These are phyloP conservation scores for Astrothelium subdiscretum DNA, from an alignment of 495 filamentous ascomycete genomes.

Conservation along the genomic window DNA sequence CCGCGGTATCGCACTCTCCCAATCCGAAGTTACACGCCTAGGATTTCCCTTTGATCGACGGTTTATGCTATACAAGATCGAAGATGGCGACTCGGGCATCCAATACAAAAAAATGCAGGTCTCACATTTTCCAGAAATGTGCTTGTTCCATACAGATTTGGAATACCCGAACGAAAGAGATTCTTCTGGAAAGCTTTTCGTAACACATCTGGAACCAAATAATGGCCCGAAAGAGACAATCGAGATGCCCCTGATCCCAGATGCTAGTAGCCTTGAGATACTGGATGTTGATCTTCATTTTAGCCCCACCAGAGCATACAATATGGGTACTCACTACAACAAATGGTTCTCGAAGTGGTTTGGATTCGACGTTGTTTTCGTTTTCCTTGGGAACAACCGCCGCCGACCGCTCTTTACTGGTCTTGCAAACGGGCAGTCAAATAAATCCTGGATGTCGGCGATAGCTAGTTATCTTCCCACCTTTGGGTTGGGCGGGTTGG, in stretches of 20 bases:
- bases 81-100: background rate
- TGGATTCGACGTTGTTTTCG: slow-evolving; percentile 53
- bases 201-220: slow-evolving; percentile 41
- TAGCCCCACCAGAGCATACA: slow-evolving; percentile 52
- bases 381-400: slow-evolving; percentile 53
- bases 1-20: slow-evolving; percentile 46
- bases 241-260: slow-evolving; percentile 49
- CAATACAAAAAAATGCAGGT: slow-evolving; percentile 53
- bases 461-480: slow-evolving; percentile 30
- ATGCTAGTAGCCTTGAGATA: slow-evolving; percentile 35
- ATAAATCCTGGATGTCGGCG: slow-evolving; percentile 36
- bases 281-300: slow-evolving; percentile 50
- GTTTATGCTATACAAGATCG: slow-evolving; percentile 62
- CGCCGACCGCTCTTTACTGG: slow-evolving; percentile 49
- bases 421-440: slow-evolving; percentile 30
- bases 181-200: slow-evolving; percentile 34
- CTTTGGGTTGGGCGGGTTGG: slow-evolving; percentile 6
- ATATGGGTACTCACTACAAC: slow-evolving; percentile 55
- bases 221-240: slow-evolving; percentile 28
- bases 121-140: slow-evolving; percentile 48
- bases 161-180: slow-evolving; percentile 20
- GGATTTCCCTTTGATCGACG: slow-evolving; percentile 66
- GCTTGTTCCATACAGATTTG: slow-evolving; percentile 54
- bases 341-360: slow-evolving; percentile 65
- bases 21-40: slow-evolving; percentile 46